Conservation (phyloP, 2,329 filamentous ascomycete genomes). For the Pyrenophora teres region DNA sequence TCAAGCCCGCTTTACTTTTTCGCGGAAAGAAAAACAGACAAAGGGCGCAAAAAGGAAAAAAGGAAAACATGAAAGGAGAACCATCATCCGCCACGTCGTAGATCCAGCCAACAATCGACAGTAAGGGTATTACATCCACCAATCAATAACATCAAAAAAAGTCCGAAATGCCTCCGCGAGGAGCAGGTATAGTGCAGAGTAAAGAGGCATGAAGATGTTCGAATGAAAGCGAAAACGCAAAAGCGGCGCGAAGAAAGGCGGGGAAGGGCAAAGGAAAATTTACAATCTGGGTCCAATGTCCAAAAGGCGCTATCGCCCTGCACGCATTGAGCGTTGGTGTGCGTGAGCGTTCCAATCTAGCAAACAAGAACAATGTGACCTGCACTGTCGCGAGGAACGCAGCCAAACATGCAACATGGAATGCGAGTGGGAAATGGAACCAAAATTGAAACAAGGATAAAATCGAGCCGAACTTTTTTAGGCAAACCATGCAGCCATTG, state of each 20-base stretch:
- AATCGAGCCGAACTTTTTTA: conserved; percentile 23
- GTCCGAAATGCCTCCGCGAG: conserved; percentile 25
- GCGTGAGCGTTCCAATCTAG: conserved; percentile 47
- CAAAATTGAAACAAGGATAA: conserved; percentile 12
- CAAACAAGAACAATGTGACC: conserved; percentile 45
- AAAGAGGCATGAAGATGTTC: not conserved
- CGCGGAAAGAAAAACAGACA: conserved; percentile 11
- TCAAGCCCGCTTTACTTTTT: conserved; percentile 16
- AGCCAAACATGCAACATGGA: conserved; percentile 31
- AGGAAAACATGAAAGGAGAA: no score
- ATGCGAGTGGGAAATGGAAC: conserved; percentile 29
- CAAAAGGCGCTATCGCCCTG: conserved; percentile 23
- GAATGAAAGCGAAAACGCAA: conserved; percentile 8
- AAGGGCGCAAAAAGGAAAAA: not conserved
- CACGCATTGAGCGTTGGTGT: conserved; percentile 36
- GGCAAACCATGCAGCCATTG: conserved; percentile 6
- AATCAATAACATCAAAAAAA: conserved; percentile 20
- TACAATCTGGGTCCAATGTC: conserved; percentile 25
- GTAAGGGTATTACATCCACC: conserved; percentile 37
- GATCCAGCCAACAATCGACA: conserved; percentile 15
- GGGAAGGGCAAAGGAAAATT: conserved; percentile 8
- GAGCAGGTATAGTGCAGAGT: conserved; percentile 37
- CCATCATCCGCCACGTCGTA: conserved; percentile 12
- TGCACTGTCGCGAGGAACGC: conserved; percentile 38
- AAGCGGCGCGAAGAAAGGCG: conserved; percentile 4